Conservation (phyloP, 169 alveolate species). For the Plasmodium inui region DNA sequence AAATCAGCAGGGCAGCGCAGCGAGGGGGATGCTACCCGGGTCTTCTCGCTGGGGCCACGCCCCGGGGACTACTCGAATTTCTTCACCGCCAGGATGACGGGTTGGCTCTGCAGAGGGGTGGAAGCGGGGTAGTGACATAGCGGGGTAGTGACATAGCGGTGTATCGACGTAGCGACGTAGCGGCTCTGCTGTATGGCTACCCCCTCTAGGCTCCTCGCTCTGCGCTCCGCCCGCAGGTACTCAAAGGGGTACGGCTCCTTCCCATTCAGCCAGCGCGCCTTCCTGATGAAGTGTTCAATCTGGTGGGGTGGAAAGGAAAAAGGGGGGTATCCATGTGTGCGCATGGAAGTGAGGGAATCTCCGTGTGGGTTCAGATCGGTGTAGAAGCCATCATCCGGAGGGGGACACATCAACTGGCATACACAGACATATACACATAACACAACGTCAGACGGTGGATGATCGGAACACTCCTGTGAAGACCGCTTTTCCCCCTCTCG, state of each 20-base stretch:
- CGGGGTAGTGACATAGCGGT: neutral
- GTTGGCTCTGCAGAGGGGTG: neutral
- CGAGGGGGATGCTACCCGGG: neutral
- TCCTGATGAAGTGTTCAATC: constrained; percentile 18
- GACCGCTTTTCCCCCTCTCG: neutral
- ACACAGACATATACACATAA: neutral
- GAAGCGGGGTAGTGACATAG: neutral
- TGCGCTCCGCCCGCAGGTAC: constrained; percentile 9
- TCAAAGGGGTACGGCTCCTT: constrained; percentile 34
- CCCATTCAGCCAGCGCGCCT: constrained; percentile 39
- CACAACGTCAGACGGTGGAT: neutral
- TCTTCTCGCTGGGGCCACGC: neutral
- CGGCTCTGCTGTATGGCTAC: neutral
- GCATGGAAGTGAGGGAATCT: neutral
- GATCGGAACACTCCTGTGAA: neutral
- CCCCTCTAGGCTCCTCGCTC: neutral
- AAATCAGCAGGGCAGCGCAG: too few species aligned
- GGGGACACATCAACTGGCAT: neutral
- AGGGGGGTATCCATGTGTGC: neutral
- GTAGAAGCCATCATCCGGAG: neutral
- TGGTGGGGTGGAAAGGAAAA: neutral
- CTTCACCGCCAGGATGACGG: constrained; percentile 17
- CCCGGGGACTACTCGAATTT: constrained; percentile 19
- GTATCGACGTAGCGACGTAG: neutral
- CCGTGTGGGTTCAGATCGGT: neutral